Conservation (phyloP, 352 stramenopile species). For the Globisporangium abappressorium region DNA sequence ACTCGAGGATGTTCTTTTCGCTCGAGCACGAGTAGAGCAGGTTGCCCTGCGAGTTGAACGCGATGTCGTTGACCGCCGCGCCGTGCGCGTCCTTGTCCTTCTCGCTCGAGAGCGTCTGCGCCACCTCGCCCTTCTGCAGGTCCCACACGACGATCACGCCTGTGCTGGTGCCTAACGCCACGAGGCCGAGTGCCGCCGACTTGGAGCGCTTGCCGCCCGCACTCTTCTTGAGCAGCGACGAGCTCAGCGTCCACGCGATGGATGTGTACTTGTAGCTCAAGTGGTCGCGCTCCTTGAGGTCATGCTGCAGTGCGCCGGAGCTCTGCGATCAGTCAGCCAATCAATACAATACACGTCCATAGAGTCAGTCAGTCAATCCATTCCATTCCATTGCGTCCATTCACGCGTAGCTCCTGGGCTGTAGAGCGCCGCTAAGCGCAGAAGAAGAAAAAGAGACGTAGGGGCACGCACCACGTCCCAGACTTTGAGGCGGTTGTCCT, state of each 20-base stretch:
- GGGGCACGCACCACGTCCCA: constrained; percentile 63
- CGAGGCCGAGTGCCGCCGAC: constrained; percentile 35
- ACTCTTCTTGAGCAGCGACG: constrained; percentile 29
- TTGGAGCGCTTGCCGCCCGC: constrained; percentile 51
- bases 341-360: neutral
- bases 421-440: neutral
- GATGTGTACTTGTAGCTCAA: constrained; percentile 82
- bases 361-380: neutral
- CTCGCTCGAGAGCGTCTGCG: constrained; percentile 50
- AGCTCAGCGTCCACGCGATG: constrained; percentile 58
- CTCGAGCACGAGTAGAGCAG: constrained; percentile 64
- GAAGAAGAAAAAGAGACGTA: neutral
- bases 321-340: constrained; percentile 19
- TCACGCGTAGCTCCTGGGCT: neutral
- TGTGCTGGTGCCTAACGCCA: constrained; percentile 72
- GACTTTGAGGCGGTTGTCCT: constrained; percentile 81
- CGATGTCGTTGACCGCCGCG: constrained; percentile 53
- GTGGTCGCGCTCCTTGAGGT: constrained; percentile 83
- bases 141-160: constrained; percentile 73
- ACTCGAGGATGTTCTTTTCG: constrained; percentile 81
- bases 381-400: neutral
- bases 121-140: constrained; percentile 61
- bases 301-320: constrained; percentile 59
- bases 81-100: constrained; percentile 42
- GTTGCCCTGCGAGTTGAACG: constrained; percentile 68